Conservation (phyloP, 2,329 filamentous ascomycete species). For the Penicillium rolfsii region DNA sequence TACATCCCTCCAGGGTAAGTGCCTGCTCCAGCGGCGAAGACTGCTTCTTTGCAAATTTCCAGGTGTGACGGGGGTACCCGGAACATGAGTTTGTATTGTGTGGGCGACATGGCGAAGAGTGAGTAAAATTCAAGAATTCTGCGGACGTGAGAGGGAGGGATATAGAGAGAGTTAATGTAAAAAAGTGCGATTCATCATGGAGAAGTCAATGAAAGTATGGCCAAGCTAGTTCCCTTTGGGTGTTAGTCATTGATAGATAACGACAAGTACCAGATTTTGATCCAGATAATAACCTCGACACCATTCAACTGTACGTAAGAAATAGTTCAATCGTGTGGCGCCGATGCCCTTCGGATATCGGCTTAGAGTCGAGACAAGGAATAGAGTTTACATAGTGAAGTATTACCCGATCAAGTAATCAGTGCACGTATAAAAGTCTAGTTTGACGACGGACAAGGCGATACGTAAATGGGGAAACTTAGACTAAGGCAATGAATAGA, state of each 20-base stretch:
- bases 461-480: too few relatives aligned
- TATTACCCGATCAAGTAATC: too few relatives aligned
- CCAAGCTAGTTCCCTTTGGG: background rate
- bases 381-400: background rate
- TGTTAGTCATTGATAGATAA: background rate
- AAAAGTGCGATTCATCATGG: background rate
- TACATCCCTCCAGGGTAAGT: slow-evolving; percentile 8
- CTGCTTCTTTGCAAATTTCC: slow-evolving; percentile 7
- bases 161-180: background rate
- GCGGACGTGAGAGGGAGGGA: background rate
- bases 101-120: background rate
- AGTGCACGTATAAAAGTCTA: too few relatives aligned
- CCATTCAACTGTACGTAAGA: background rate
- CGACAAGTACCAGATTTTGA: background rate
- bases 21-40: slow-evolving; percentile 5
- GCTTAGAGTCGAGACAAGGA: background rate
- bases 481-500: too few relatives aligned
- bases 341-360: background rate
- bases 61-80: slow-evolving; percentile 9
- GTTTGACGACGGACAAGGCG: too few relatives aligned
- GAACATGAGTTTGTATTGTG: slow-evolving; percentile 10
- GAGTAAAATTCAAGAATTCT: background rate
- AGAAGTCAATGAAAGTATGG: background rate
- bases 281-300: background rate
- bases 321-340: background rate